Conservation (phyloP, 2,329 filamentous ascomycete genomes). For the Phialophora expanda region DNA sequence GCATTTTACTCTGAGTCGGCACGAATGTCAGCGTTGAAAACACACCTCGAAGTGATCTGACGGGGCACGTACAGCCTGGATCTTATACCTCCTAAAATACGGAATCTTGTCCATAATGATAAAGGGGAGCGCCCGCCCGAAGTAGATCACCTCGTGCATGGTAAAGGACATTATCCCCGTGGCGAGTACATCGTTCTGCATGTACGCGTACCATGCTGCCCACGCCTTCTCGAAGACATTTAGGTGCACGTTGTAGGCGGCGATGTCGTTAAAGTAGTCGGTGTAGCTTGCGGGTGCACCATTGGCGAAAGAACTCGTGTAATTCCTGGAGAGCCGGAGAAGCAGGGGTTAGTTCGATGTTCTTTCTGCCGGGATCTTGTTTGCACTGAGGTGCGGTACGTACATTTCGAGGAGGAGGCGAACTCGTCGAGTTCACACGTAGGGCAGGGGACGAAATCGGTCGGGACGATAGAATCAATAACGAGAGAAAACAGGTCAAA, state of each 20-base stretch:
- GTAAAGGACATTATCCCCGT: constrained; percentile 97
- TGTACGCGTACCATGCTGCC: constrained; percentile 96
- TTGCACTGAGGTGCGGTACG: neutral
- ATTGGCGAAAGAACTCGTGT: constrained; percentile 42
- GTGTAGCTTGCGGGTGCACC: constrained; percentile 63
- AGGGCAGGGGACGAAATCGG: neutral
- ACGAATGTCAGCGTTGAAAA: constrained; percentile 31
- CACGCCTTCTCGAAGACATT: constrained; percentile 87
- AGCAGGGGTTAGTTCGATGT: constrained; percentile 2
- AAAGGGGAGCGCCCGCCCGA: constrained; percentile 87
- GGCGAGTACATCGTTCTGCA: constrained; percentile 95
- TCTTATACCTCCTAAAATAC: constrained; percentile 90
- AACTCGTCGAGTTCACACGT: neutral
- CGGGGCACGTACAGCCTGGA: constrained; percentile 72
- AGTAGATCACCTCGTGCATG: constrained; percentile 95
- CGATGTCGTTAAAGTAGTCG: constrained; percentile 68
- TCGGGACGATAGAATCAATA: neutral
- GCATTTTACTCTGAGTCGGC: constrained; percentile 71
- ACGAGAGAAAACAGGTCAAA: constrained; percentile 1
- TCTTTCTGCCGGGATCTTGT: neutral
- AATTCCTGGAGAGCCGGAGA: constrained; percentile 49
- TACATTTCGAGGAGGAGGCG: constrained; percentile 27
- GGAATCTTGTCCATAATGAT: constrained; percentile 89
- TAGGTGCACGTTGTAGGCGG: constrained; percentile 79
- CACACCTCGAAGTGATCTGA: neutral